Evolutionary conservation across 192 early-diverging fungal species (phyloP), one percentile per base, ranked within the genome.

Genomic region (Mortierella antarctica): DNA sequence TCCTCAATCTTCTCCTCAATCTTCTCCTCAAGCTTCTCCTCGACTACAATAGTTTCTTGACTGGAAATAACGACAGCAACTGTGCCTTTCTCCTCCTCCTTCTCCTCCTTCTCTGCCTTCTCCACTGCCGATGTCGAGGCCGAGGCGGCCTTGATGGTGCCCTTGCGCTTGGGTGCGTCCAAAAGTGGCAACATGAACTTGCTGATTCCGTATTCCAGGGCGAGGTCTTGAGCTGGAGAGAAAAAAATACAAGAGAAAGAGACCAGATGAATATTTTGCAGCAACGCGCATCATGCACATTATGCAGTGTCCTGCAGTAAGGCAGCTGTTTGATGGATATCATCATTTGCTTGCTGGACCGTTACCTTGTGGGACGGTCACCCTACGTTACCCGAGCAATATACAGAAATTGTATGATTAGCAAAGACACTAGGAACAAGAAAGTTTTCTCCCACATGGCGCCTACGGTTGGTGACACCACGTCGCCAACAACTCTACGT

Each of bases 101-200:
- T 45, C 13, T 73, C 31, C 67, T 69, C 18, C 44, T n/a, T 13
- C 23, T 57, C 44, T 21, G 9, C 17, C 9, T 54, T 67, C 65
- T 56, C 9, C n/a, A 50, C 54, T 62, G 58, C 57, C 6, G 60
- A 54, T n/a, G 67, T 5, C 7, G 67, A 15, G 11, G 57, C 55
- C 23, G 67, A 10, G 14, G 55, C 20, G 15, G 42, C 61, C 51
- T 71, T 71, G 41, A 56, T 57, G 5, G 65, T 64, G 52, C 41
- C 55, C 60, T 63, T 71, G 70, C 70, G 70, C 18, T 58, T 21
- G 17, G 71, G 71, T 15, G 62, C 71, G 11, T 73, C 63, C 62
- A 73, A 59, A 9, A 73, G 56, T 31, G 71, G 71, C 45, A 41
- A 18, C 62, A 73, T 73, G 62, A 73, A 73, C 54, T 56, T 41